Evolutionary conservation across 1,284 basidiomycete genomes (phyloP), one percentile per base, ranked within the genome.

Genomic region (Rhodotorula sp.): DNA sequence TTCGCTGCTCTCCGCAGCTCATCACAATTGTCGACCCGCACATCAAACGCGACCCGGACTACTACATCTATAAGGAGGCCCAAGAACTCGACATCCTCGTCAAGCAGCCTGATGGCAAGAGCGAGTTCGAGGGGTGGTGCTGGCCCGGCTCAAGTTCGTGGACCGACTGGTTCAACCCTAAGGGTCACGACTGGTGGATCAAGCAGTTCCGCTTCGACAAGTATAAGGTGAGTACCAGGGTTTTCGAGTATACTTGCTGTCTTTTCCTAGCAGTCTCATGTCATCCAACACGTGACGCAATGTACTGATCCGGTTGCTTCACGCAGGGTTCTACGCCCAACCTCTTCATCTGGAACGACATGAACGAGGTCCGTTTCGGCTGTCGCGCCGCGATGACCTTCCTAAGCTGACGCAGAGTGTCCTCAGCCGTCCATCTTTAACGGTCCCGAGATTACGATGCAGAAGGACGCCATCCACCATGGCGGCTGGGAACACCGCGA

Each of bases 401-500:
- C 27, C 29, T 13, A 5, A 32, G 22, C 34, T 59, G 47, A 54
- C 39, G 11, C 4, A 29, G 55, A 53, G n/a, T 74, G 68, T n/a
- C 54, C 56, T 32, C 74, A 93, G 91, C 95, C 95, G 1, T 90
- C 94, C 7, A 89, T 99, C 32, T 99, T 99, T 84, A 95, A 97
- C 76, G 96, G 95, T 0, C 96, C 96, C 4, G 96, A 99, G 80
- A 95, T 99, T 78, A 93, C 92, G 20, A 93, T 97, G 89, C 93
- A 91, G 20, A 92, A 90, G 79, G 96, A 99, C 77, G 91, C 90
- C 70, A 81, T 96, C 48, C 95, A 99, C 78, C 83, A 91, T 77
- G 90, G 89, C 51, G 93, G 92, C 29, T 99, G 95, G 95, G 95
- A 99, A 79, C 94, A 99, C 79, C 88, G 95, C 55, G 95, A 99